Evolutionary conservation across 345 rosid species (phyloP).

Genomic region (Populus deltoides): DNA sequence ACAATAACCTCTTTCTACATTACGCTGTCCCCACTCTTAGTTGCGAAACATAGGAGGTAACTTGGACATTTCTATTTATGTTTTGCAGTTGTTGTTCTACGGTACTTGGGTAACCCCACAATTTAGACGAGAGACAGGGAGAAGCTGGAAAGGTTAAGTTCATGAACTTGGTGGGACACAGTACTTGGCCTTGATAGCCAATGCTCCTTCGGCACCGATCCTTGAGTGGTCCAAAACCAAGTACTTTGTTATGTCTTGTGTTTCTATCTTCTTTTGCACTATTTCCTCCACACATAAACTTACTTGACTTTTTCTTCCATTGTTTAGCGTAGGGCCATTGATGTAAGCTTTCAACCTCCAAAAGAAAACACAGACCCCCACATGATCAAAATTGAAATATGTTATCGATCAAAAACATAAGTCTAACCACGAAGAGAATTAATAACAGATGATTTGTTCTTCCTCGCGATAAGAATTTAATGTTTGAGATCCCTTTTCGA

Average conservation of each 20-base stretch:
- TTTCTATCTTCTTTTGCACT: conserved; percentile 22
- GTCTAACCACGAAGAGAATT: neutral
- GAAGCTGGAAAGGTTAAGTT: neutral
- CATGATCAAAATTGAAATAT: neutral
- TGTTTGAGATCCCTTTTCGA: conserved; percentile 2
- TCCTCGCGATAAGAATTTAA: conserved; percentile 1
- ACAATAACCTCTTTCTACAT: neutral
- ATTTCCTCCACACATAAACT: conserved; percentile 20
- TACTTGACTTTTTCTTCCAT: conserved; percentile 13
- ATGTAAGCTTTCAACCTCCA: conserved; percentile 15
- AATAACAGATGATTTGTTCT: neutral
- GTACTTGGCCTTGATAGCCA: conserved; percentile 17
- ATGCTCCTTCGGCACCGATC: neutral
- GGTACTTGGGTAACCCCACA: conserved; percentile 6
- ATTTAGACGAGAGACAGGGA: neutral
- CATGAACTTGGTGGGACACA: neutral
- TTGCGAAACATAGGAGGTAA: neutral
- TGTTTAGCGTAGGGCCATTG: conserved; percentile 19
- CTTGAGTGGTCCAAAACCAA: conserved; percentile 28
- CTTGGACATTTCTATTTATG: conserved; percentile 2
- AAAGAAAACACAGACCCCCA: neutral
- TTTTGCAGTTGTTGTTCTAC: neutral
- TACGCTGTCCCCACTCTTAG: neutral
- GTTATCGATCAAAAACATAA: neutral
- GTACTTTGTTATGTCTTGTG: conserved; percentile 13